Conservation (phyloP, 495 filamentous ascomycete species). For the Xeromyces bisporus region DNA sequence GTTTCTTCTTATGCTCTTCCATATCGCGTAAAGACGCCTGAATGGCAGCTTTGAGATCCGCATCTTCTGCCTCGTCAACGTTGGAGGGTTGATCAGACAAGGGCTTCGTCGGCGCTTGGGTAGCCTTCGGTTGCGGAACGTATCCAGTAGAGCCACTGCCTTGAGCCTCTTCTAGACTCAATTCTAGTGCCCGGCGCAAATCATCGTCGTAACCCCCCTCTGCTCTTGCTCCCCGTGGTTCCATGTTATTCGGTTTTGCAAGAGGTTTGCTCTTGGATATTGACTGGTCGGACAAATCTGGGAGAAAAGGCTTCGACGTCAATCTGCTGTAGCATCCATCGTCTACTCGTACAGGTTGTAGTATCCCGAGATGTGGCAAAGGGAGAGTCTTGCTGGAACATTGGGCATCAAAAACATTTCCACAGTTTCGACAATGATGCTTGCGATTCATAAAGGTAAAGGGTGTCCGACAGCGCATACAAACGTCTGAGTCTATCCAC, state of each 20-base stretch:
- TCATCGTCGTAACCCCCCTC: constrained; percentile 90
- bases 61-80: constrained; percentile 49
- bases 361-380: constrained; percentile 80
- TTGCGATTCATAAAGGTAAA: constrained; percentile 98
- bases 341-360: constrained; percentile 86
- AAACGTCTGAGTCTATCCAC: constrained; percentile 96
- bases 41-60: constrained; percentile 88
- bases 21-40: constrained; percentile 93
- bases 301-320: constrained; percentile 45
- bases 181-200: constrained; percentile 76
- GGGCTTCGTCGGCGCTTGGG: constrained; percentile 15
- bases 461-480: constrained; percentile 87
- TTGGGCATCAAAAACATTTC: constrained; percentile 86
- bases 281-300: constrained; percentile 27
- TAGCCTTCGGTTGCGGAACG: constrained; percentile 39
- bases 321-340: constrained; percentile 88
- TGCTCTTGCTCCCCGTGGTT: constrained; percentile 71
- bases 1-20: constrained; percentile 91
- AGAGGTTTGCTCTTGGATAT: constrained; percentile 35
- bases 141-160: constrained; percentile 53
- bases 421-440: constrained; percentile 94
- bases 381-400: constrained; percentile 83
- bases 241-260: constrained; percentile 49
- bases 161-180: constrained; percentile 91
- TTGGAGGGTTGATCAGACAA: constrained; percentile 2